phyloP scores from a whole-genome alignment of 75 land plant species.

The Pinus tabuliformis region DNA sequence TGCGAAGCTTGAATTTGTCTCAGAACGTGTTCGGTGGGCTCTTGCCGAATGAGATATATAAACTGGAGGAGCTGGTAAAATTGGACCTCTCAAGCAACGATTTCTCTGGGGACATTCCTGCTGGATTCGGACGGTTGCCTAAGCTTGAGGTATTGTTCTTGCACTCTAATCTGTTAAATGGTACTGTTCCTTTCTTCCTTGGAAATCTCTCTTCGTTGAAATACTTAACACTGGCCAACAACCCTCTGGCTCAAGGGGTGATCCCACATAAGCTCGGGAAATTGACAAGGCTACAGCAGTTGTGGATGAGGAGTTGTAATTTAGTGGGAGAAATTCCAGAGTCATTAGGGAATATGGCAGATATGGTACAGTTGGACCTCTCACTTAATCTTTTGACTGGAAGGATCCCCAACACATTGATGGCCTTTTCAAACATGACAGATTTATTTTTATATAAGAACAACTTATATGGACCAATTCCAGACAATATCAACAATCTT shows the following conservation, averaged over 20 bases:
- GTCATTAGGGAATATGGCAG: constrained; percentile 13
- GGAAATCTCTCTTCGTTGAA: constrained; percentile 44
- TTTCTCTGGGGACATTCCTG: constrained; percentile 55
- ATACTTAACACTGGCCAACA: constrained; percentile 36
- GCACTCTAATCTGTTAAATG: constrained; percentile 33
- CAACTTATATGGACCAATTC: constrained; percentile 23
- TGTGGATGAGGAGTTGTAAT: constrained; percentile 31
- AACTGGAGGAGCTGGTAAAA: constrained; percentile 23
- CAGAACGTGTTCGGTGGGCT: constrained; percentile 55
- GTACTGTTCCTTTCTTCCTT: constrained; percentile 53
- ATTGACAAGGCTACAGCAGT: constrained; percentile 32
- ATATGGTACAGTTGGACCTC: constrained; percentile 8
- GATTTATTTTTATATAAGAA: constrained; percentile 7
- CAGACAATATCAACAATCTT: constrained; percentile 18
- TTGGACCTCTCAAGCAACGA: constrained; percentile 30
- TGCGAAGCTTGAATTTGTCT: constrained; percentile 34
- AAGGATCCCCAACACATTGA: constrained; percentile 1
- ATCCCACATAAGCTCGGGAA: constrained; percentile 47
- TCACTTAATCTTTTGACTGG: constrained; percentile 3
- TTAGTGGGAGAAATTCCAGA: constrained; percentile 61
- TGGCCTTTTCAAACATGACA: constrained; percentile 6
- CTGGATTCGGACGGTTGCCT: constrained; percentile 30
- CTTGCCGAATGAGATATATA: constrained; percentile 54
- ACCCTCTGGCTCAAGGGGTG: constrained; percentile 23
- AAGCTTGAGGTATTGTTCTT: constrained; percentile 32